phyloP scores from a whole-genome alignment of 2,329 filamentous ascomycete genomes.

The Curvularia eragrostidis region DNA sequence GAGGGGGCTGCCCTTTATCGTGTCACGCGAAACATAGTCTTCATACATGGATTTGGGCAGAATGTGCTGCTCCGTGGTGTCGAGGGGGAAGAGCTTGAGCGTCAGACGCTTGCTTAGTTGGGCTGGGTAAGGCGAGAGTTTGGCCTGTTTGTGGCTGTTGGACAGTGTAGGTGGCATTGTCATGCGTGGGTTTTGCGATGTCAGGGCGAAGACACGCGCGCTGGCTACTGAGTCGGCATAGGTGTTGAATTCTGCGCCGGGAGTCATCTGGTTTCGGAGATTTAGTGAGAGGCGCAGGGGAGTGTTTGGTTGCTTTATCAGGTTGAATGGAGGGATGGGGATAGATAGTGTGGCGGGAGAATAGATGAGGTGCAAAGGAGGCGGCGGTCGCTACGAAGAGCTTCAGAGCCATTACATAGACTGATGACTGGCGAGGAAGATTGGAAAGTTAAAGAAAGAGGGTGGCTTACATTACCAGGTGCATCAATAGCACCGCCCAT shows the following conservation, averaged over 20 bases:
- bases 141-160: slow-evolving; percentile 36
- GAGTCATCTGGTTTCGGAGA: slow-evolving; percentile 63
- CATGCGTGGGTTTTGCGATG: slow-evolving; percentile 67
- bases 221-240: slow-evolving; percentile 74
- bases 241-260: slow-evolving; percentile 92
- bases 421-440: background rate
- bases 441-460: background rate
- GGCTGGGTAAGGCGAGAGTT: slow-evolving; percentile 50
- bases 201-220: slow-evolving; percentile 58
- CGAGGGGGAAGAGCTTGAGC: slow-evolving; percentile 57
- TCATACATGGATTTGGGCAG: slow-evolving; percentile 52
- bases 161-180: slow-evolving; percentile 76
- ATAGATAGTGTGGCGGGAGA: slow-evolving; percentile 23
- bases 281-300: slow-evolving; percentile 43
- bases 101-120: slow-evolving; percentile 52
- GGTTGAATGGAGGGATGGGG: slow-evolving; percentile 45
- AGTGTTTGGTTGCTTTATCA: slow-evolving; percentile 50
- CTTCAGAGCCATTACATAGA: slow-evolving; percentile 13
- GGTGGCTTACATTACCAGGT: slow-evolving; percentile 70
- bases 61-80: slow-evolving; percentile 55
- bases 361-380: slow-evolving; percentile 31
- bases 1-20: slow-evolving; percentile 50
- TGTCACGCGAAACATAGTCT: slow-evolving; percentile 29
- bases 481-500: slow-evolving; percentile 89
- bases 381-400: slow-evolving; percentile 30